These are phyloP conservation scores for Colletotrichum cordylinicola DNA, from an alignment of 2,329 filamentous ascomycete species.

Conservation along the genomic window DNA sequence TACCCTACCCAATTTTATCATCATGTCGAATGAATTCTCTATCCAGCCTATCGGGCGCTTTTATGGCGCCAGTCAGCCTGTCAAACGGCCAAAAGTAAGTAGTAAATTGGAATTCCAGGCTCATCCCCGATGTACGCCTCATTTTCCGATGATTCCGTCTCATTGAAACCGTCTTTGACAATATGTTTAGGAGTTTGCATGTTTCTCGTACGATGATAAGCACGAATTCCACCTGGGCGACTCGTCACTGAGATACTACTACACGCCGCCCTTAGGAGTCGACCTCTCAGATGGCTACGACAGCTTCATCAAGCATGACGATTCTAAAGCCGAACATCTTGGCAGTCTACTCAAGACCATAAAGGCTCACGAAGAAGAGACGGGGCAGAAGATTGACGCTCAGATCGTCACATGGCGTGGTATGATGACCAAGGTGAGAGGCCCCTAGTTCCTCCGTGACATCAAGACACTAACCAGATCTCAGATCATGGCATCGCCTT, in stretches of 20 bases:
- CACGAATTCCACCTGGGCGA: constrained; percentile 79
- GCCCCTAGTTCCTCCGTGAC: background rate
- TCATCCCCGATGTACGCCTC: background rate
- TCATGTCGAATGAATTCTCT: constrained; percentile 50
- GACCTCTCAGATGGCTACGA: constrained; percentile 85
- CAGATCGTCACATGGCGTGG: constrained; percentile 93
- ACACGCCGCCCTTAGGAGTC: constrained; percentile 72
- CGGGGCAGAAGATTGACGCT: constrained; percentile 71
- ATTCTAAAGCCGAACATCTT: constrained; percentile 84
- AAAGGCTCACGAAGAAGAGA: constrained; percentile 72
- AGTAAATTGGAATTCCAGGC: background rate
- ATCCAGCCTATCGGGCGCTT: constrained; percentile 77
- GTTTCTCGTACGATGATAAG: constrained; percentile 90
- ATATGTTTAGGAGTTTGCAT: constrained; percentile 76
- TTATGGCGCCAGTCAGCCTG: constrained; percentile 68
- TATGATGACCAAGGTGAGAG: constrained; percentile 92
- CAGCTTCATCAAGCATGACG: constrained; percentile 82
- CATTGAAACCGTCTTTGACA: background rate
- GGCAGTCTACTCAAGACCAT: constrained; percentile 83
- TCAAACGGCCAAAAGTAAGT: constrained; percentile 75
- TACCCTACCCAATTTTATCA: background rate
- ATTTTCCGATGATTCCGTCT: background rate
- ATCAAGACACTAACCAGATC: background rate
- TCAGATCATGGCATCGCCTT: constrained; percentile 85
- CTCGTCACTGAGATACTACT: constrained; percentile 86